Evolutionary conservation across 2,329 filamentous ascomycete genomes (phyloP), one percentile per base, ranked within the genome.

Genomic region (Microdochium trichocladiopsis): DNA sequence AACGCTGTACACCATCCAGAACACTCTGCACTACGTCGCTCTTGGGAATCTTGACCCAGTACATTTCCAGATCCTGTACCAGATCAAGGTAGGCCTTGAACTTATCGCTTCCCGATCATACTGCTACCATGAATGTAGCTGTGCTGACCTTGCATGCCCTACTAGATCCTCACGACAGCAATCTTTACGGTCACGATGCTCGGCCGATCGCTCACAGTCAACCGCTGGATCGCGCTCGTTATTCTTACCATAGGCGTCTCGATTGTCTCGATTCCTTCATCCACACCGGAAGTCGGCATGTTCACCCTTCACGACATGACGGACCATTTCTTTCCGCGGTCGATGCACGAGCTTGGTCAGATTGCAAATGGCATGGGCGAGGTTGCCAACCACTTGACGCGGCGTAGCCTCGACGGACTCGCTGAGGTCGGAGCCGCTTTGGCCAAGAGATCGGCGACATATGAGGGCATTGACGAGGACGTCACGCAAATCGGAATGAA

Each of bases 31-130:
- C 67, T 99, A 96, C 64, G 81, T 95, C 50, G 93, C 90, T 1
- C 83, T 96, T 11, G 90, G 89, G 55, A 96, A 97, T 60, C 70
- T 97, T 61, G 90, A 95, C 62, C 88, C 93, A 0, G 90, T 94
- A 4, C 91, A 93, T 51, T 97, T 96, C 65, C 92, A 96, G 69
- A 86, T 96, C 54, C 83, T 94, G 24, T 95, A 94, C 66, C 93
- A 99, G 70, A 76, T 97, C 53, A 96, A 96, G 76, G 80, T 82
- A 62, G n/a, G 68, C n/a, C n/a, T n/a, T n/a, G n/a, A n/a, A n/a
- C n/a, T n/a, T n/a, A n/a, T n/a, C n/a, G n/a, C 54, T 8, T 16
- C n/a, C 14, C 12, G 23, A 33, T 21, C 23, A 18, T 14, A 22
- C 24, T 9, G 11, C 36, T 11, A 37, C 10, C 18, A 11, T 12